Evolutionary conservation across 148 eudicot genomes (phyloP).

Genomic region (Nepenthes gracilis): DNA sequence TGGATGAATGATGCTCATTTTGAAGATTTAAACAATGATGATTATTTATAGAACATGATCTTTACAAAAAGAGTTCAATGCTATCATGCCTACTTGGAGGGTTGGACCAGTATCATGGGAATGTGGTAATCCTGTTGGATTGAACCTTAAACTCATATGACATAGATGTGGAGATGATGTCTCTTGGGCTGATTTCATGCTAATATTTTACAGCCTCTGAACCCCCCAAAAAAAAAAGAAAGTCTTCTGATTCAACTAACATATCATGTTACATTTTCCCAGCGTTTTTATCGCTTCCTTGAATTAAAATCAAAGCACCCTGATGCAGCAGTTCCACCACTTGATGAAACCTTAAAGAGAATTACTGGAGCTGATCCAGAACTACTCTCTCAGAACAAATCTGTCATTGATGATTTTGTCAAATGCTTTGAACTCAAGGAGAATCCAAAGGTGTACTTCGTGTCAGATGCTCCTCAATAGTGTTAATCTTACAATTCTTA

Average conservation of each 20-base stretch:
- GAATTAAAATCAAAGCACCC: conserved; percentile 67
- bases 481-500: background rate
- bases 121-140: too few species aligned
- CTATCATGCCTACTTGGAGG: too few species aligned
- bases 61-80: too few species aligned
- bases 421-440: conserved; percentile 73
- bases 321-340: conserved; percentile 80
- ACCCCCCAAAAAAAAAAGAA: background rate
- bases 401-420: conserved; percentile 54
- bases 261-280: conserved; percentile 9
- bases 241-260: background rate
- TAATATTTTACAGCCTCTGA: too few species aligned
- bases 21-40: too few species aligned
- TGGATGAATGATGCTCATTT: too few species aligned
- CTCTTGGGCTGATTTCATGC: too few species aligned
- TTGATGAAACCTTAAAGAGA: conserved; percentile 72
- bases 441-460: conserved; percentile 51
- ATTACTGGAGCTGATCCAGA: conserved; percentile 74
- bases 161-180: too few species aligned
- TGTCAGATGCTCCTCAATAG: background rate
- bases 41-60: too few species aligned
- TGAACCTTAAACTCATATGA: too few species aligned
- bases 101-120: too few species aligned
- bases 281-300: conserved; percentile 79
- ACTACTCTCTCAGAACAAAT: conserved; percentile 43